Conservation (phyloP, 352 stramenopile genomes). For the Phytopythium montanum region DNA sequence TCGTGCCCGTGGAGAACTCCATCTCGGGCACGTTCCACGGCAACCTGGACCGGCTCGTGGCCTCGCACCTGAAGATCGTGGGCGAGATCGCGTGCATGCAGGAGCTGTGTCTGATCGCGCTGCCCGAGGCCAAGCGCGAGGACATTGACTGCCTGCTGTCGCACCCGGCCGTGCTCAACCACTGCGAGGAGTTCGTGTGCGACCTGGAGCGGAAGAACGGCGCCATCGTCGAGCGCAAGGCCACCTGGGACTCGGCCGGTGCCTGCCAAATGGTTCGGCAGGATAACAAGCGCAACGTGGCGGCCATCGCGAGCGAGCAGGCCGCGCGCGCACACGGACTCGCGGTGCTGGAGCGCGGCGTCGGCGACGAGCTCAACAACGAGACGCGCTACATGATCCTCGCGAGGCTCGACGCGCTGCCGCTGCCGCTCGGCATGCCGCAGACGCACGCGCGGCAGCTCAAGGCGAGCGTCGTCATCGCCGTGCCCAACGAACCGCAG, state of each 20-base stretch:
- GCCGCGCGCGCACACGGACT: slow-evolving; percentile 50
- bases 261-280: slow-evolving; percentile 66
- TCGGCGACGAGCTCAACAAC: slow-evolving; percentile 66
- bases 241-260: slow-evolving; percentile 61
- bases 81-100: slow-evolving; percentile 66
- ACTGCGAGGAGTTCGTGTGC: slow-evolving; percentile 64
- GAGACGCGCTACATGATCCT: slow-evolving; percentile 77
- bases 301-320: slow-evolving; percentile 64
- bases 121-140: slow-evolving; percentile 30
- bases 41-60: slow-evolving; percentile 61
- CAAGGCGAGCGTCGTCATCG: slow-evolving; percentile 70
- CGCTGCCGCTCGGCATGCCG: slow-evolving; percentile 28
- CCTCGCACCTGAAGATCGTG: slow-evolving; percentile 65
- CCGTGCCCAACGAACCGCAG: slow-evolving; percentile 65
- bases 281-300: slow-evolving; percentile 38
- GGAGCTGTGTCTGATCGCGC: slow-evolving; percentile 55
- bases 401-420: slow-evolving; percentile 36
- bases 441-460: slow-evolving; percentile 20
- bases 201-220: slow-evolving; percentile 50
- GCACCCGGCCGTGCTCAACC: slow-evolving; percentile 59
- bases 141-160: slow-evolving; percentile 57
- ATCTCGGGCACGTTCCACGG: slow-evolving; percentile 73
- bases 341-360: slow-evolving; percentile 44
- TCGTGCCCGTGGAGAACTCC: slow-evolving; percentile 71
- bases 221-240: slow-evolving; percentile 56